Conservation (phyloP, 176 grass and related monocot species). For the Bromus sterilis region DNA sequence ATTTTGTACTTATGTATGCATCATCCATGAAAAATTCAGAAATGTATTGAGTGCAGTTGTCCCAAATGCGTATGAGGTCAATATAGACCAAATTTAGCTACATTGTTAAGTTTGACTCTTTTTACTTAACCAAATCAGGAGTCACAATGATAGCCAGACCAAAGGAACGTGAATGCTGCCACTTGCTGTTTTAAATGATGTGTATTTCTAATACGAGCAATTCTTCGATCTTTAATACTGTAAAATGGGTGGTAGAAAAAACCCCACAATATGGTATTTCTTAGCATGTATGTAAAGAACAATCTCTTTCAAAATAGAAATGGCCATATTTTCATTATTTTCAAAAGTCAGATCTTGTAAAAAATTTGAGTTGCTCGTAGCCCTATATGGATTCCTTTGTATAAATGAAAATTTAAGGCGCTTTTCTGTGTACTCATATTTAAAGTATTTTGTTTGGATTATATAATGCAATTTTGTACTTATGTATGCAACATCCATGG, state of each 20-base stretch:
- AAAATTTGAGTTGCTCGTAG: background rate
- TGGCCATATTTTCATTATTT: background rate
- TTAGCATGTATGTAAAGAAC: background rate
- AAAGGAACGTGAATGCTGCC: background rate
- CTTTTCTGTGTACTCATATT: background rate
- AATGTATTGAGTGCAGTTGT: background rate
- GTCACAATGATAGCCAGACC: background rate
- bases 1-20: background rate
- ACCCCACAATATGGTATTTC: background rate
- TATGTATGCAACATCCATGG: background rate
- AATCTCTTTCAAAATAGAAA: background rate
- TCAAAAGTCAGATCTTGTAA: background rate
- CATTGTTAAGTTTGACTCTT: background rate
- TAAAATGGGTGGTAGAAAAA: background rate
- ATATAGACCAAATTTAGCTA: background rate
- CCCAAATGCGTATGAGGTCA: background rate
- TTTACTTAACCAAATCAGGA: background rate
- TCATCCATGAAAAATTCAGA: too few species aligned
- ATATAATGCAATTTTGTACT: background rate
- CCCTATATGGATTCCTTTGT: background rate
- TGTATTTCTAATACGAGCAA: background rate
- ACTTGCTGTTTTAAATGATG: background rate
- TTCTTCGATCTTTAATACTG: background rate
- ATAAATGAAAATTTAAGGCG: background rate
- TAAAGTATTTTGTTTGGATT: background rate